Evolutionary conservation across 2,329 filamentous ascomycete genomes (phyloP), one percentile per base, ranked within the genome.

Genomic region (Cordyceps militaris): DNA sequence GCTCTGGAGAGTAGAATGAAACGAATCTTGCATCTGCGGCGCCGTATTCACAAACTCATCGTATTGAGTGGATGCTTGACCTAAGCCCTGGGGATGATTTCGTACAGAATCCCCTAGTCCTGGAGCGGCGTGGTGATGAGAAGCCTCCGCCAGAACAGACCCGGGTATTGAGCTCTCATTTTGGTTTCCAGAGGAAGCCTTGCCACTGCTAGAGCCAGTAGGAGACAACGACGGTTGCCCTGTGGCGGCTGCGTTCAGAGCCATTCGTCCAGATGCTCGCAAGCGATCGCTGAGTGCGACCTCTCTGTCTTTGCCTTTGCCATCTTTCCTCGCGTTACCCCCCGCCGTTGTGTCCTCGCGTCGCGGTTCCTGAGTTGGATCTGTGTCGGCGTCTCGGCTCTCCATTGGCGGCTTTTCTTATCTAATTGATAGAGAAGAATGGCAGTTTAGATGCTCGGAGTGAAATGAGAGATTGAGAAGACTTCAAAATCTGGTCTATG

Each of bases 251-350:
- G 68, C 63, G 48, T 66, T 64, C 50, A 67, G 50, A n/a, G 62
- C 65, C 38, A 69, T 56, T 43, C 60, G 63, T 19, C 65, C 62
- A 19, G 68, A 70, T 58, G 66, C 64, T 48, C 65, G 64, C 16
- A 70, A 60, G 9, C 68, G 65, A 28, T 63, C 62, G 32, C 59
- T 40, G 10, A 69, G 40, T 21, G 63, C 62, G 10, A 32, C 43
- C 6, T 56, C 62, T 28, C 55, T 57, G 24, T 34, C 58, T 42
- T 65, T 62, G 23, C 61, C 61, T 50, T 59, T 44, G 44, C 34
- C 26, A 16, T 19, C 19, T 23, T 32, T 34, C n/a, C 21, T 36
- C 9, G 21, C 42, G 4, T 36, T 23, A 16, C 24, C 28, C 23
- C 30, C 14, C 42, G 23, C 9, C 30, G 26, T n/a, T 3, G 23